phyloP scores from a whole-genome alignment of 2,329 filamentous ascomycete genomes.

The Neopestalotiopsis sp. region DNA sequence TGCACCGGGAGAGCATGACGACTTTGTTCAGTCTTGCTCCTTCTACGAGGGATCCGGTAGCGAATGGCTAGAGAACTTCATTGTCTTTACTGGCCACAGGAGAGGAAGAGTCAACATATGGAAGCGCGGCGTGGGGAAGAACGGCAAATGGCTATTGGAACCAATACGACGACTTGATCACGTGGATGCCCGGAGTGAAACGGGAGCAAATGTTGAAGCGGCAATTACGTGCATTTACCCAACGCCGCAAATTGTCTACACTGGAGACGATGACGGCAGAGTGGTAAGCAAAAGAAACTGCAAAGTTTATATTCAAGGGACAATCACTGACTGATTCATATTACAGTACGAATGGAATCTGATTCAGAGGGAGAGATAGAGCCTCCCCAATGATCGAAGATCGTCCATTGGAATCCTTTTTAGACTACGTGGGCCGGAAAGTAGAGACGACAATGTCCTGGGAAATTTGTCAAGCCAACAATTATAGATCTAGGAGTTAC shows the following conservation, averaged over 20 bases:
- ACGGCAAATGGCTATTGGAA: constrained; percentile 76
- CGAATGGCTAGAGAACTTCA: constrained; percentile 86
- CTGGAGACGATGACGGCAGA: constrained; percentile 89
- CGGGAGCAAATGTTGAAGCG: constrained; percentile 61
- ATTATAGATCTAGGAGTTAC: not conserved
- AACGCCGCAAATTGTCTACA: constrained; percentile 84
- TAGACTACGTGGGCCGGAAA: not conserved
- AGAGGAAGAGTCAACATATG: constrained; percentile 84
- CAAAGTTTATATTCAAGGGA: not conserved
- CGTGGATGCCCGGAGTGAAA: constrained; percentile 69
- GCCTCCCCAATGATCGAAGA: constrained; percentile 30
- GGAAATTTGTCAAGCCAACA: not conserved
- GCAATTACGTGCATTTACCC: constrained; percentile 87
- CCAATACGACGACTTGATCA: constrained; percentile 84
- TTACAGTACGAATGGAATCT: constrained; percentile 67
- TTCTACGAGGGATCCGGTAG: constrained; percentile 92
- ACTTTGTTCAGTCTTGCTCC: constrained; percentile 80
- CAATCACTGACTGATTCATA: not conserved
- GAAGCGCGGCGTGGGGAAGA: constrained; percentile 57
- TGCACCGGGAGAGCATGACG: constrained; percentile 59
- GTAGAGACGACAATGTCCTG: not conserved
- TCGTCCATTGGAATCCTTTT: not conserved
- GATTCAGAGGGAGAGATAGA: constrained; percentile 61
- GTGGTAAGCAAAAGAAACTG: constrained; percentile 70
- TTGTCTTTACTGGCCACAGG: constrained; percentile 89